These are phyloP conservation scores for Hordeum marinum DNA, from an alignment of 176 grass and related monocot genomes.

Conservation along the genomic window DNA sequence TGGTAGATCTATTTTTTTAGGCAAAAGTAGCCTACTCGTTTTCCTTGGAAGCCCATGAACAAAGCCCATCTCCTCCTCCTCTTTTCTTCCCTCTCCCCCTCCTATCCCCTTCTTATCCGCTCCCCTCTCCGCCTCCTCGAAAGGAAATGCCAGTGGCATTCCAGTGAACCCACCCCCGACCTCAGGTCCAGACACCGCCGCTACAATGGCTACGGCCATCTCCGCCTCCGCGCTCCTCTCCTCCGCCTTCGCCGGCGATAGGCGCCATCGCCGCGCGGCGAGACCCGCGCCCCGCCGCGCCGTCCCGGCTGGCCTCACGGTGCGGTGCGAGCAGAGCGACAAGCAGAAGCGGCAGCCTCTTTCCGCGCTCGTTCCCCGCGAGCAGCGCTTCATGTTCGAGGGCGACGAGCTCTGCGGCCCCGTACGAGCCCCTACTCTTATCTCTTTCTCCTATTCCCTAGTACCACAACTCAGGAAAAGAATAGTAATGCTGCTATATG, in stretches of 20 bases:
- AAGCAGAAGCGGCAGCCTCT: constrained; percentile 46
- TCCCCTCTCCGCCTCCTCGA: not conserved
- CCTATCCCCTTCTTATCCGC: constrained; percentile 25
- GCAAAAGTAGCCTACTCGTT: no score
- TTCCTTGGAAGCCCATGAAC: not conserved
- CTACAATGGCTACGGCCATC: constrained; percentile 53
- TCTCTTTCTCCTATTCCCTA: not conserved
- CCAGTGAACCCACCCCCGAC: constrained; percentile 10
- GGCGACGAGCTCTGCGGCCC: constrained; percentile 59
- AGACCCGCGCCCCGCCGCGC: constrained; percentile 19
- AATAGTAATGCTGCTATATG: not conserved
- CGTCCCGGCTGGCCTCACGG: constrained; percentile 17
- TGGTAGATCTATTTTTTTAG: no score
- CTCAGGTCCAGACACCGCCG: constrained; percentile 1
- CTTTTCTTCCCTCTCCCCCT: not conserved
- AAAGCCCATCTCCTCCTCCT: constrained; percentile 3
- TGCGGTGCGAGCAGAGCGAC: constrained; percentile 54
- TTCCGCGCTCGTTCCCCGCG: constrained; percentile 40
- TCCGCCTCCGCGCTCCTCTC: constrained; percentile 45
- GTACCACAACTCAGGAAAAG: not conserved
- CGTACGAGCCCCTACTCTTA: constrained; percentile 2
- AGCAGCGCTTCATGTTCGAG: constrained; percentile 81
- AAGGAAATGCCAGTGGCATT: constrained; percentile 29
- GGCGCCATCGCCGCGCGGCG: constrained; percentile 24
- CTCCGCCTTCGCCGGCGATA: constrained; percentile 20